Conservation (phyloP, 1,139 yeast genomes). For the Saccharomyces uvarum region DNA sequence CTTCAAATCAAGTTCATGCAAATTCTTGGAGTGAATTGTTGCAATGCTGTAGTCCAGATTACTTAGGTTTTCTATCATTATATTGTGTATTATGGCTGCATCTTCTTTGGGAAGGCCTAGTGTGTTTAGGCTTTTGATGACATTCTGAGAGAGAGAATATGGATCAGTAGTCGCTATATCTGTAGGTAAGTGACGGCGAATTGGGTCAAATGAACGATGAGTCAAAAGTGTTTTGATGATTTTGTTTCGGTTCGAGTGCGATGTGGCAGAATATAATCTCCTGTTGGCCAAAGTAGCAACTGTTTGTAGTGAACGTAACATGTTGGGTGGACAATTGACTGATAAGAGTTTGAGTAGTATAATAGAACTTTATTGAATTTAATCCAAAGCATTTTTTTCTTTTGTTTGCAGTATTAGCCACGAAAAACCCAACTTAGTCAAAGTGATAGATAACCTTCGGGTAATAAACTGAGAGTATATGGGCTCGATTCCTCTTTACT, state of each 20-base stretch:
- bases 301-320: background rate
- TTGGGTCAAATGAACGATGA: slow-evolving; percentile 15
- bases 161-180: slow-evolving; percentile 12
- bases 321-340: background rate
- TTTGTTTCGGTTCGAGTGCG: background rate
- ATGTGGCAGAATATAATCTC: background rate
- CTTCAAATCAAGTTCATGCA: slow-evolving; percentile 9
- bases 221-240: slow-evolving; percentile 7
- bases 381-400: background rate
- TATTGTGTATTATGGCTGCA: slow-evolving; percentile 20
- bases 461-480: background rate
- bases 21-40: slow-evolving; percentile 20
- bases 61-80: slow-evolving; percentile 24
- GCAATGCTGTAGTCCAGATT: slow-evolving; percentile 25
- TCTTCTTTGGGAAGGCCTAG: slow-evolving; percentile 9
- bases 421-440: background rate
- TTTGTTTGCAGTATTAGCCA: background rate
- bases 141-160: slow-evolving; percentile 16
- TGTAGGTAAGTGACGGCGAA: slow-evolving; percentile 11
- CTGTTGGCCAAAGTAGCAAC: background rate
- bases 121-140: slow-evolving; percentile 10
- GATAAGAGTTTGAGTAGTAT: background rate
- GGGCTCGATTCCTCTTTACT: background rate
- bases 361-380: background rate
- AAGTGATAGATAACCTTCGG: background rate